Evolutionary conservation across 208 protist species (phyloP).

Genomic region (Phytomonas sp.): DNA sequence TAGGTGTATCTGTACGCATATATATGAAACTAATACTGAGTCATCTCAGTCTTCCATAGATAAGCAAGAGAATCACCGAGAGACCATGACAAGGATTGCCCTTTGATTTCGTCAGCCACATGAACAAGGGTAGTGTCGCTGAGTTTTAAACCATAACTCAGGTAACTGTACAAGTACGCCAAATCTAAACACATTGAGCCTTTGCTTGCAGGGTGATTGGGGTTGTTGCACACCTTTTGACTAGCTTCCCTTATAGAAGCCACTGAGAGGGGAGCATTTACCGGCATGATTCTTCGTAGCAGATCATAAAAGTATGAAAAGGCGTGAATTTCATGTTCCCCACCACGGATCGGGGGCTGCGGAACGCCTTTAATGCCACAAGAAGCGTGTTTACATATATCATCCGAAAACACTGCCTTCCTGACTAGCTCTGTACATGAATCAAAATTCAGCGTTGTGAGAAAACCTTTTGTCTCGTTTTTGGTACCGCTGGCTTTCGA

Average conservation of each 20-base stretch:
- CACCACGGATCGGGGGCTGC: conserved; percentile 27
- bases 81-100: conserved; percentile 63
- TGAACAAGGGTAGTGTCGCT: conserved; percentile 21
- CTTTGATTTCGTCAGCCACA: conserved; percentile 52
- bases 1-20: too few relatives aligned
- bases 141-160: conserved; percentile 47
- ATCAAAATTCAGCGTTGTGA: conserved; percentile 14
- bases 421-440: conserved; percentile 15
- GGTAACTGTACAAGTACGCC: conserved; percentile 64
- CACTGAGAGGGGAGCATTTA: conserved; percentile 15
- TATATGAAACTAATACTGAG: background rate
- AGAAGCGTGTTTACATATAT: conserved; percentile 20
- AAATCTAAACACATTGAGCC: conserved; percentile 63
- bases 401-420: background rate
- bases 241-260: conserved; percentile 19
- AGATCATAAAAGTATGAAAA: conserved; percentile 78
- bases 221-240: conserved; percentile 13
- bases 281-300: conserved; percentile 16
- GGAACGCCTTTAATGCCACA: conserved; percentile 47
- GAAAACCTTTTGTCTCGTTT: background rate
- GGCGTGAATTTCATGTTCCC: conserved; percentile 21
- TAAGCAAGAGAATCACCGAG: conserved; percentile 55
- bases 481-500: background rate
- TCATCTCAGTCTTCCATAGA: background rate
- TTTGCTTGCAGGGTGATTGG: background rate